Evolutionary conservation across 2,329 filamentous ascomycete genomes (phyloP), one percentile per base, ranked within the genome.

Genomic region (Boeremia exigua): DNA sequence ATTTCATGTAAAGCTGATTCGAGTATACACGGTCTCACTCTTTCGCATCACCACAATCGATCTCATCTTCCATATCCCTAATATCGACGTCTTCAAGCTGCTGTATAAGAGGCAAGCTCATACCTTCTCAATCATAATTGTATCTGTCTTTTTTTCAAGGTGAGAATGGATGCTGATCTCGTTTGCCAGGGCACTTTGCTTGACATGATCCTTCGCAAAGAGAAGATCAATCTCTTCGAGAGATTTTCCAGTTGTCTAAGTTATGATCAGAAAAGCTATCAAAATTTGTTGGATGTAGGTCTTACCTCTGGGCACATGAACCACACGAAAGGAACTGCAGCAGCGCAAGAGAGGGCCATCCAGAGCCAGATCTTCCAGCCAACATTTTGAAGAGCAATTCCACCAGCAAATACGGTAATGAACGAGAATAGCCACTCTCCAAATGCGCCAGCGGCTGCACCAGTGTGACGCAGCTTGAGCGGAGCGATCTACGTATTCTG

Each of bases 291-390:
- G 10, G 28, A 29, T 29, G 28, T 10, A 29, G 10, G 10, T 6
- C 28, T 29, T 29, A 29, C 28, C 45, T 48, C 45, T 23, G 45
- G 45, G 27, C 45, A 48, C 33, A 48, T 14, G 17, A 23, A 38
- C 32, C 32, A 48, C 17, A 48, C 45, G 12, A 48, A 48, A 4
- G 45, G 45, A 29, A 48, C 34, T 3, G 45, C 45, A 29, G 34
- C 27, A 29, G 29, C 33, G 25, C 34, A 36, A 23, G 29, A 36
- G 15, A 48, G 27, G 15, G 34, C 17, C 32, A 48, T 48, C 19
- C 74, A 77, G 50, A 77, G 65, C 66, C 71, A 78, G 37, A 77
- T 76, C 54, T 71, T 71, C 55, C 68, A 73, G 3, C 75, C 75
- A 25, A 76, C 65, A 33, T 66, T 64, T 10, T 72, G 57, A 40